Evolutionary conservation across 768 basidiomycete genomes (phyloP).

Genomic region (Pleurotus tuber-regium): DNA sequence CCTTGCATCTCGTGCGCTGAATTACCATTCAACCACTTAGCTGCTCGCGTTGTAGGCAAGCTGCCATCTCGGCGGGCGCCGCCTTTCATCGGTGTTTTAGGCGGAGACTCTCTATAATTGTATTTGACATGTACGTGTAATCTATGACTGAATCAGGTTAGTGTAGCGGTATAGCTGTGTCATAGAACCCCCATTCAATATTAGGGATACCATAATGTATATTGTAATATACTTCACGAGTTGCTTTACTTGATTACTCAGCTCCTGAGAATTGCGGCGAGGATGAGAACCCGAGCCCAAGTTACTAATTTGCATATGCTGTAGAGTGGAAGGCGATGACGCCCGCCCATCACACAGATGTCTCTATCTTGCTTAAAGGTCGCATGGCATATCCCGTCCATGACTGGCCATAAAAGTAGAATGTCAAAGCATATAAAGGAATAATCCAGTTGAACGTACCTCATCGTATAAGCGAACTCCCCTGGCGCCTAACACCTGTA

Average conservation of each 20-base stretch:
- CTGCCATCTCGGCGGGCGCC: slow-evolving; percentile 44
- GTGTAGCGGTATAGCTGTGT: slow-evolving; percentile 4
- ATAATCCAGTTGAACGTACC: slow-evolving; percentile 43
- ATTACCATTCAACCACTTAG: slow-evolving; percentile 24
- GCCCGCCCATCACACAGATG: slow-evolving; percentile 26
- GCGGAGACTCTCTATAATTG: slow-evolving; percentile 29
- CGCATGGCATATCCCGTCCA: slow-evolving; percentile 94
- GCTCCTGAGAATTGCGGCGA: no score
- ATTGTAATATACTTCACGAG: no score
- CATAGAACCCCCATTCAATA: neutral
- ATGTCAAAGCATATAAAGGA: slow-evolving; percentile 10
- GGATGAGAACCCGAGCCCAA: no score
- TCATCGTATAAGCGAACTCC: slow-evolving; percentile 87
- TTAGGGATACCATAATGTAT: neutral
- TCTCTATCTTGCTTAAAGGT: slow-evolving; percentile 69
- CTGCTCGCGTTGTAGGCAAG: slow-evolving; percentile 55
- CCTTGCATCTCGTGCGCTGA: slow-evolving; percentile 4
- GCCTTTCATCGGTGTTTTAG: slow-evolving; percentile 68
- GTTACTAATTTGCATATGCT: no score
- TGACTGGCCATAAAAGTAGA: slow-evolving; percentile 55
- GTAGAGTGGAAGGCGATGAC: neutral
- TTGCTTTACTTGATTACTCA: no score
- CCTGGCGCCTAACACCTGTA: slow-evolving; percentile 65
- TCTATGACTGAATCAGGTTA: slow-evolving; percentile 8
- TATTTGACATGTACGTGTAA: slow-evolving; percentile 6